Percentiles rank a stretch among this genome's conserved stretches.
These are phyloP conservation scores for Nepenthes gracilis DNA, from an alignment of 148 eudicot genomes.

Conservation along the genomic window DNA sequence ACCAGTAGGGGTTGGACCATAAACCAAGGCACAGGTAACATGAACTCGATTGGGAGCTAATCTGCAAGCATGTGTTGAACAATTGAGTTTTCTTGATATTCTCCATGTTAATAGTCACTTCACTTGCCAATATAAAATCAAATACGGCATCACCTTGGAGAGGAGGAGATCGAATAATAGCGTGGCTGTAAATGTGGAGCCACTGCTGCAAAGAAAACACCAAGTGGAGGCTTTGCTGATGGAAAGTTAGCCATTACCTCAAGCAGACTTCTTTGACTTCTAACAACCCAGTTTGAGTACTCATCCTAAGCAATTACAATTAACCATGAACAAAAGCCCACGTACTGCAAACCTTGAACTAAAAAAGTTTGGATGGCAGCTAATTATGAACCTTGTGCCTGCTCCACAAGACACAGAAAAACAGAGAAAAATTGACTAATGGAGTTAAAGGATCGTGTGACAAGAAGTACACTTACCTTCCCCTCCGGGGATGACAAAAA, in stretches of 20 bases:
- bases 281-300: slow-evolving; percentile 72
- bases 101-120: too few species aligned
- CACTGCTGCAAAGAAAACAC: slow-evolving; percentile 81
- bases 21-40: slow-evolving; percentile 72
- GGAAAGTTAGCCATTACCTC: slow-evolving; percentile 84
- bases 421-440: background rate
- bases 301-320: slow-evolving; percentile 47
- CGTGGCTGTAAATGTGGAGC: slow-evolving; percentile 85
- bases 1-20: slow-evolving; percentile 71
- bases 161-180: slow-evolving; percentile 83
- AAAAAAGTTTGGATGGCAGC: background rate
- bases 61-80: slow-evolving; percentile 19
- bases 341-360: background rate
- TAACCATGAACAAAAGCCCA: background rate
- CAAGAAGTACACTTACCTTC: slow-evolving; percentile 33
- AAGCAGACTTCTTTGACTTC: slow-evolving; percentile 77
- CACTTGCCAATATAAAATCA: too few species aligned
- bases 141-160: slow-evolving; percentile 41
- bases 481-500: slow-evolving; percentile 74
- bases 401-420: background rate
- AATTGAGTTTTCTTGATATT: too few species aligned
- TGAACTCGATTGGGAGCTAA: slow-evolving; percentile 51
- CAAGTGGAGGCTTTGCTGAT: slow-evolving; percentile 83
- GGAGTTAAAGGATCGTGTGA: too few species aligned
- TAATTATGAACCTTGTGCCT: background rate